Evolutionary conservation across 768 basidiomycete species (phyloP), one percentile per base, ranked within the genome.

Genomic region (Trametes punicea): DNA sequence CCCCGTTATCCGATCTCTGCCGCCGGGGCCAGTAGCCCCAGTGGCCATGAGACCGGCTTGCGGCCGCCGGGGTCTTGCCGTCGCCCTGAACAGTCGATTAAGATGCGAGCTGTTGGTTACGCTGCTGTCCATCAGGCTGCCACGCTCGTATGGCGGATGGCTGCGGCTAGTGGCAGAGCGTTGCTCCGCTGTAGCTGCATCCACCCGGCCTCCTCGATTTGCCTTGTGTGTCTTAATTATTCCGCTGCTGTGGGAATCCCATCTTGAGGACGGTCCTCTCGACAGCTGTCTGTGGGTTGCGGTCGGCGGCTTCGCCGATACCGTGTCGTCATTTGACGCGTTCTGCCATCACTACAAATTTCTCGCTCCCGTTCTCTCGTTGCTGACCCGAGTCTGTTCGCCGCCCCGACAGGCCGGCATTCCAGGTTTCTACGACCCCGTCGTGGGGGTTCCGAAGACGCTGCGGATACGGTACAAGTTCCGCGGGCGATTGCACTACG

Each of bases 351-450:
- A 57, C 44, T 23, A 33, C 40, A 46, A 33, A 36, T 34, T 42
- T 36, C 25, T 30, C 13, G 6, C 20, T 33, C 2, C n/a, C 9
- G 20, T 18, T 4, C 27, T 30, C 25, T 31, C 49, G 34, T 38
- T 18, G 42, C 40, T 51, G 31, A 51, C 51, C 18, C 31, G 23
- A 10, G 3, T 21, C 8, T 21, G 20, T 44, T 18, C 25, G 6
- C n/a, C 6, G 21, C 26, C 10, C 30, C 34, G 9, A 25, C 55
- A 67, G 89, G 75, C 83, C 56, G 80, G 83, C 25, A 75, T 96
- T 36, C 85, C 90, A 65, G 93, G 93, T n/a, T 93, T 97, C 74
- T 85, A 82, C 66, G 93, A 96, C 73, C 88, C 90, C 53, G 84
- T 85, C 16, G 85, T 89, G 13, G 83, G 82, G n/a, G 76, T 80